Base-by-base conservation (phyloP, 371 early-diverging fungal genomes). In the Syncephalis fuscata region DNA sequence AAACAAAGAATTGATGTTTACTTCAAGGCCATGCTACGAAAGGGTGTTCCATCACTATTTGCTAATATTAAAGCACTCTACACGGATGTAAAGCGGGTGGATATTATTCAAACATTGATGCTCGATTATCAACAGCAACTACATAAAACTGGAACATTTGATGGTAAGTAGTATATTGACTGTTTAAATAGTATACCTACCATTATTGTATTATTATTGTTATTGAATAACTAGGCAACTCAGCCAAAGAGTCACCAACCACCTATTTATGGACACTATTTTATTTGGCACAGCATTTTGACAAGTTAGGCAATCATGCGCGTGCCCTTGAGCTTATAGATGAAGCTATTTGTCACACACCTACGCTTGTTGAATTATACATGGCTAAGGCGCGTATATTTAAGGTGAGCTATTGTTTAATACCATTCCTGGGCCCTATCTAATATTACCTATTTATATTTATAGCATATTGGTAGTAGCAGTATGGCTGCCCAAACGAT, bases 321-420 rank as follows among this genome's bases (percentile, higher is more conserved):
- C 64, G 73, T 51, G 95, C 93, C 0, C 58, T 92, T 53, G 64
- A 63, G 40, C 62, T 63, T 48, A 85, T 92, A 38, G 72, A 92
- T 39, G 71, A 73, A 47, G 93, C 92, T 3, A 82, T 91, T 54
- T 71, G 70, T 17, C 85, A 84, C 48, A 80, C 85, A 3, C 89
- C 88, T 3, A 88, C 86, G 8, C 66, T 86, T 4, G 90, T 92
- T 2, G 96, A 96, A 59, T 73, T 90, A 39, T 73, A 80, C 46
- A 88, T 92, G 87, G 76, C 85, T 44, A 86, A 89, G 65, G 97
- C 87, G n/a, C 73, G 85, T 57, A 87, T 96, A 40, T 66, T 81
- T 55, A 96, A 96, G 74, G 76, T 76, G 55, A 1, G 38, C 23
- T 16, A n/a, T n/a, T n/a, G n/a, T n/a, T n/a, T n/a, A n/a, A n/a